Evolutionary conservation across 768 basidiomycete species (phyloP).

Genomic region (Tephrocybe rancida): DNA sequence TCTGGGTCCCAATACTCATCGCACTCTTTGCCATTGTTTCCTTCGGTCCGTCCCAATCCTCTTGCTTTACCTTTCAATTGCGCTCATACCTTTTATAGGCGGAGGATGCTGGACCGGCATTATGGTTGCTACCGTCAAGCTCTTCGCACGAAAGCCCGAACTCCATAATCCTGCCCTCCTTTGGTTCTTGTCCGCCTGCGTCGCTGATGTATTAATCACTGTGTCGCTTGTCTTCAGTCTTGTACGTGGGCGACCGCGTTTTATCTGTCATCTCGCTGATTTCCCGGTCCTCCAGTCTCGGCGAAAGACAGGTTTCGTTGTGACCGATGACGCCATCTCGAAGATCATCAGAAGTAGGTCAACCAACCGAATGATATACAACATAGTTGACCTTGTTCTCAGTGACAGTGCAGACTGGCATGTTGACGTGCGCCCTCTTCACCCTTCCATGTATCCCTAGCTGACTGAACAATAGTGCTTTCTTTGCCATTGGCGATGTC

Average conservation of each 20-base stretch:
- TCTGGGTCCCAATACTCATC: conserved; percentile 28
- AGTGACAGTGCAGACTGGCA: conserved; percentile 47
- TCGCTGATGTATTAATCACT: conserved; percentile 52
- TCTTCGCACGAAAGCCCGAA: conserved; percentile 29
- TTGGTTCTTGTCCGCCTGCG: conserved; percentile 48
- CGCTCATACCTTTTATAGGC: conserved; percentile 18
- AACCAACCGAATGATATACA: not conserved
- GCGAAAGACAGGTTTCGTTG: conserved; percentile 35
- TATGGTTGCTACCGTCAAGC: conserved; percentile 24
- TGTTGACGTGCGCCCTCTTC: conserved; percentile 31
- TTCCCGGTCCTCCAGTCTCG: conserved; percentile 26
- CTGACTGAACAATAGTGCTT: conserved; percentile 26
- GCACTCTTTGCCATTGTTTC: conserved; percentile 28
- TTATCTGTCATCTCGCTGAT: not conserved
- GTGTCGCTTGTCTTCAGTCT: conserved; percentile 40
- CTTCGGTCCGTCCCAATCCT: conserved; percentile 27
- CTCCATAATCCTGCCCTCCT: conserved; percentile 33
- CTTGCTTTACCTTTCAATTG: not conserved
- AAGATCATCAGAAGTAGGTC: conserved; percentile 32
- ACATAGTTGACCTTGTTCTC: not conserved
- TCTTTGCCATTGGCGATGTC: conserved; percentile 46
- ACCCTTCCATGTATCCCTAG: not conserved
- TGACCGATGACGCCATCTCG: conserved; percentile 36
- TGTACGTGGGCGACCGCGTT: conserved; percentile 24
- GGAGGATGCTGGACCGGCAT: conserved; percentile 34